phyloP scores from a whole-genome alignment of 73 alveolate species.

The Urostyla sp. region DNA sequence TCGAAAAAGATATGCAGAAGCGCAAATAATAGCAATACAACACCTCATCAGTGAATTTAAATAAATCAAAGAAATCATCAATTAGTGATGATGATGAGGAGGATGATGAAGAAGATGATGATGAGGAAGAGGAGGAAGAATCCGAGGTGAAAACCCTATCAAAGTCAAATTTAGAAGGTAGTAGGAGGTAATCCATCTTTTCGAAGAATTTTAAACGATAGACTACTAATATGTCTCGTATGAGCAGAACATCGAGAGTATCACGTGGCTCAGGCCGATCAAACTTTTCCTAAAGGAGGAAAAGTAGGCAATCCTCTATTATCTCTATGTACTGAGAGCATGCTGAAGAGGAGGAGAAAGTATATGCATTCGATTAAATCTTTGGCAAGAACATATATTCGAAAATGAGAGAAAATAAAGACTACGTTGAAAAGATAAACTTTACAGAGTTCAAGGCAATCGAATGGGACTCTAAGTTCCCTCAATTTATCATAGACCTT shows the following conservation, averaged over 20 bases:
- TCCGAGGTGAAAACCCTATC: no score
- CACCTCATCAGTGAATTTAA: neutral
- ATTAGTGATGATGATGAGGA: conserved; percentile 26
- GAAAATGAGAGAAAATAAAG: conserved; percentile 21
- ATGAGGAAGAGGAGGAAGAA: conserved; percentile 2
- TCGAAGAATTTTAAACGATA: conserved; percentile 15
- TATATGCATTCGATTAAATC: conserved; percentile 25
- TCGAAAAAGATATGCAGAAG: conserved; percentile 28
- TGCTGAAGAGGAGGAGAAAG: conserved; percentile 43
- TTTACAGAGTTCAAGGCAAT: conserved; percentile 7
- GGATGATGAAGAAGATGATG: conserved; percentile 17
- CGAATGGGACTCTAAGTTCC: conserved; percentile 15
- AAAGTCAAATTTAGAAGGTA: no score
- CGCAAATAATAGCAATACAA: neutral
- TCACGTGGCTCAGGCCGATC: conserved; percentile 27
- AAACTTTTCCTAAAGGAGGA: neutral
- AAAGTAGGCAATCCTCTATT: neutral
- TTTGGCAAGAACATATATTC: conserved; percentile 19
- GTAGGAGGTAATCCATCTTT: neutral
- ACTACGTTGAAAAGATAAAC: conserved; percentile 18
- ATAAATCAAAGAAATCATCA: neutral
- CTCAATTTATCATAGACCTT: conserved; percentile 36
- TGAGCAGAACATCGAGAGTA: conserved; percentile 4
- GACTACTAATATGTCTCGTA: conserved; percentile 32
- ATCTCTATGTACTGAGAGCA: conserved; percentile 24